Evolutionary conservation across 306 rosid species (phyloP), one percentile per base, ranked within the genome.

Genomic region (Cicer cuneatum): DNA sequence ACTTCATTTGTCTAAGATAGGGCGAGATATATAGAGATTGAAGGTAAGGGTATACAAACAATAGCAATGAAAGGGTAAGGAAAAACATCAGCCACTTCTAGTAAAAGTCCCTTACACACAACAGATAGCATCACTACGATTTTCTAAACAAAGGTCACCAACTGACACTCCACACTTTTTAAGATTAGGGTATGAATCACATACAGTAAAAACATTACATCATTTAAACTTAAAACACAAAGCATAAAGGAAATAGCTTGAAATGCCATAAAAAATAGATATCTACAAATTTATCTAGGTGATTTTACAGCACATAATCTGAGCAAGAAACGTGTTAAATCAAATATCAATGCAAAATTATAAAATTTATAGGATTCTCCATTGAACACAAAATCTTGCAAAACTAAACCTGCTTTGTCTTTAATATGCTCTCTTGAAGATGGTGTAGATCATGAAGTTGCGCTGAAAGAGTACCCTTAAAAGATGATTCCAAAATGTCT

Each of bases 401-500:
- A 72, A 62, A 75, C 48, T 47, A 81, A 79, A 95, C 99, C 99
- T 95, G 99, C 84, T 89, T 95, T 47, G 95, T 83, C 87, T 85
- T 92, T 70, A 86, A 82, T 74, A 95, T 78, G 77, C 85, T 90
- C 85, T 95, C 99, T 40, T 87, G 96, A 71, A 95, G 99, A 66
- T 86, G 73, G 78, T 87, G 89, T 79, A 95, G 76, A 78, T 89
- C 97, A 11, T 87, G 86, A 83, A 89, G 95, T 73, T 87, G 98
- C 45, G 93, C 95, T 66, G 98, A 89, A 74, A 87, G 86, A 79
- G 96, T 86, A 65, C 86, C 93, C 85, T 83, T 90, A 82, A 95
- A 90, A 72, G 98, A 92, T 68, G 91, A 86, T 79, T 90, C 92
- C 86, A 95, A 82, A 86, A 90, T 89, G 76, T 92, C 98, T 39